These are phyloP conservation scores for Nicotiana attenuata DNA, from an alignment of 257 asterid genomes.

Conservation along the genomic window DNA sequence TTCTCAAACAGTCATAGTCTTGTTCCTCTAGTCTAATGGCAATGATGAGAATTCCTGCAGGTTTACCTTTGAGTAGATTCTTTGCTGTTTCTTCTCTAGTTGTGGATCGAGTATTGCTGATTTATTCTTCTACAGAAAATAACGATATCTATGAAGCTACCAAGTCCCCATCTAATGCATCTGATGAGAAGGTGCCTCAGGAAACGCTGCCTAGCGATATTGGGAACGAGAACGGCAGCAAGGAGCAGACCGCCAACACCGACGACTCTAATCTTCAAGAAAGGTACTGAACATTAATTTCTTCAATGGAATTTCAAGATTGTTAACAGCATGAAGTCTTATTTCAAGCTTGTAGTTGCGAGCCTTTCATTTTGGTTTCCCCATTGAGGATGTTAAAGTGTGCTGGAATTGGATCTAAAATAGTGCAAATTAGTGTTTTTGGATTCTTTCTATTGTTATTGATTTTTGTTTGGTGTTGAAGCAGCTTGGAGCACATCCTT, in stretches of 20 bases:
- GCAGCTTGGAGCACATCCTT: slow-evolving; percentile 77
- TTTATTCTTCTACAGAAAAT: slow-evolving; percentile 22
- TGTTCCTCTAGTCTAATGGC: slow-evolving; percentile 23
- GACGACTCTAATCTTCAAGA: slow-evolving; percentile 38
- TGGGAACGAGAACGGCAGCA: slow-evolving; percentile 25
- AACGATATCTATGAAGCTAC: slow-evolving; percentile 26
- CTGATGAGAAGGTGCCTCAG: slow-evolving; percentile 26
- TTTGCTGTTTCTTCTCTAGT: background rate
- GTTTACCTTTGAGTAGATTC: slow-evolving; percentile 21
- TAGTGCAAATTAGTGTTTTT: background rate
- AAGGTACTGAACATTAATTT: slow-evolving; percentile 38
- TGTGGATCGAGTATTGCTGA: background rate
- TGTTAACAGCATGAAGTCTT: background rate
- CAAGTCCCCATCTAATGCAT: slow-evolving; percentile 18
- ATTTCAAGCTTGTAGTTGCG: background rate
- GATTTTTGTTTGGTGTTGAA: slow-evolving; percentile 12
- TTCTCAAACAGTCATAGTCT: slow-evolving; percentile 34
- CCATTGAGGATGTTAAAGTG: background rate
- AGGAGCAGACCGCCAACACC: slow-evolving; percentile 30
- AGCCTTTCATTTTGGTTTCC: background rate
- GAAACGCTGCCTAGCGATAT: slow-evolving; percentile 27
- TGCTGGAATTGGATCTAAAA: background rate
- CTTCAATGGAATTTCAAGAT: background rate
- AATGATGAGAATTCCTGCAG: slow-evolving; percentile 41
- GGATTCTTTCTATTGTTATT: slow-evolving; percentile 2